phyloP scores from a whole-genome alignment of 148 eudicot genomes.

The Fagopyrum tataricum region DNA sequence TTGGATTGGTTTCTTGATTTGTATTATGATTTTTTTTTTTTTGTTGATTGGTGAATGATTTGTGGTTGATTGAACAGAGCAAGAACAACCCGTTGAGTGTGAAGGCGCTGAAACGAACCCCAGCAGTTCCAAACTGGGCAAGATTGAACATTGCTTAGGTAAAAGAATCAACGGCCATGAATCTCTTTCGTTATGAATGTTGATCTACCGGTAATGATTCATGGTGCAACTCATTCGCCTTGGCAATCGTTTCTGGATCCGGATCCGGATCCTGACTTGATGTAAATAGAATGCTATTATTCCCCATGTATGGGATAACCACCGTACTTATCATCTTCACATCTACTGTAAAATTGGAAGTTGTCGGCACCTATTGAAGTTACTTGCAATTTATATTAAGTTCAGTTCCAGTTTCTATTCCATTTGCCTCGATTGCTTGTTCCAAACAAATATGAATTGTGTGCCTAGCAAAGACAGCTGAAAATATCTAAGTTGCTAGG shows the following conservation, averaged over 20 bases:
- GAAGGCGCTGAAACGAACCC: constrained; percentile 14
- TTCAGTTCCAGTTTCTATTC: not conserved
- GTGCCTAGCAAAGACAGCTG: too few species aligned
- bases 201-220: not conserved
- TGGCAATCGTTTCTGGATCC: not conserved
- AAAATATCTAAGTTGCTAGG: too few species aligned
- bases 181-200: not conserved
- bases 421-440: not conserved
- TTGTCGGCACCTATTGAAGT: constrained; percentile 10
- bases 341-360: constrained; percentile 1
- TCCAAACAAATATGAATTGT: too few species aligned
- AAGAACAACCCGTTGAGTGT: constrained; percentile 14
- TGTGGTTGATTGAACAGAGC: constrained; percentile 10
- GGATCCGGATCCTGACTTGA: not conserved
- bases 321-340: not conserved
- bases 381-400: not conserved
- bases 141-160: not conserved
- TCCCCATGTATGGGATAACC: not conserved
- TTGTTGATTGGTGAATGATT: not conserved
- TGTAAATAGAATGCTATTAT: constrained; percentile 6
- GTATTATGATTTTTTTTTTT: not conserved
- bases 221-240: constrained; percentile 1
- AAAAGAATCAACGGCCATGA: not conserved
- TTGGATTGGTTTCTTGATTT: not conserved
- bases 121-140: constrained; percentile 10